Conservation (phyloP, 1,284 basidiomycete genomes). For the Rhodotorula mucilaginosa region DNA sequence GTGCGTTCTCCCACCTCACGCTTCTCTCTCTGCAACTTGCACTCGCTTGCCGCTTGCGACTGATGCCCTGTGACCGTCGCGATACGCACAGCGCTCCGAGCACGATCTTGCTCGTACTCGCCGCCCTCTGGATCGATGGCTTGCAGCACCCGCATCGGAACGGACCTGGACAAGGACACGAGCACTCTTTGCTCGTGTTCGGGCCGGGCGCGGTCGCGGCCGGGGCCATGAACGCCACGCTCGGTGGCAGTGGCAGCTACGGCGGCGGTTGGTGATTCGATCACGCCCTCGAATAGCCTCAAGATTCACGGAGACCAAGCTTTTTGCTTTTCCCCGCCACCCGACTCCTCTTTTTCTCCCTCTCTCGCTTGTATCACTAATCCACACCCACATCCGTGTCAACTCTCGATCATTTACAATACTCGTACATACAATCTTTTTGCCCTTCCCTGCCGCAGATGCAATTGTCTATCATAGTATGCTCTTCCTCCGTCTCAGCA, state of each 20-base stretch:
- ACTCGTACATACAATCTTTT: too few species aligned
- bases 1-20: conserved; percentile 5
- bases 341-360: background rate
- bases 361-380: background rate
- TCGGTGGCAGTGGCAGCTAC: background rate
- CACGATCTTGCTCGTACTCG: conserved; percentile 34
- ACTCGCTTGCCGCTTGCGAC: too few species aligned
- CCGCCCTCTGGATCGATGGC: conserved; percentile 34
- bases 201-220: conserved; percentile 1
- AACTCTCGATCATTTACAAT: background rate
- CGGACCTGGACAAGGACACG: background rate
- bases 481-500: conserved; percentile 53
- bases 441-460: background rate
- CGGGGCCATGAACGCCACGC: background rate
- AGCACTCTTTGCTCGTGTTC: conserved; percentile 1
- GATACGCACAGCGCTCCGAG: conserved; percentile 22
- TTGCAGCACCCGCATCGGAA: conserved; percentile 24
- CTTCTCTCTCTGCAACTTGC: too few species aligned
- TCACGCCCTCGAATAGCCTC: too few species aligned
- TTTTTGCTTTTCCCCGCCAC: background rate
- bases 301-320: background rate
- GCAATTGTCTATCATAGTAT: background rate
- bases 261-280: too few species aligned
- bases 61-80: background rate
- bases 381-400: too few species aligned